Conservation (phyloP, 2,329 filamentous ascomycete genomes). For the Fusarium oxysporum region DNA sequence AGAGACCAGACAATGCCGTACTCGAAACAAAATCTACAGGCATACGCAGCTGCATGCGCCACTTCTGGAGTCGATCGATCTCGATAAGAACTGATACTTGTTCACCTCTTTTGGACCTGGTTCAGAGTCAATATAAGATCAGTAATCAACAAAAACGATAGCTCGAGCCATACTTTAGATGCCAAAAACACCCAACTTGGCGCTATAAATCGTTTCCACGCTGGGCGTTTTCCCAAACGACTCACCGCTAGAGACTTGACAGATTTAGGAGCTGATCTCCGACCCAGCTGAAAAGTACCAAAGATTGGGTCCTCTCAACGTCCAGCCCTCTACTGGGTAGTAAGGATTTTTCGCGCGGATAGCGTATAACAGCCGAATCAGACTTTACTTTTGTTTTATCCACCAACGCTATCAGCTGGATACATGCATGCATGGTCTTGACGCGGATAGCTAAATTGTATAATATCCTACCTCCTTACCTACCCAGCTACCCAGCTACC, state of each 20-base stretch:
- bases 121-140: not conserved
- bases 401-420: slow-evolving; percentile 18
- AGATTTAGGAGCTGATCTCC: slow-evolving; percentile 1
- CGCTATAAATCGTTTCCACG: not conserved
- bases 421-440: not conserved
- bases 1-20: not conserved
- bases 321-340: not conserved
- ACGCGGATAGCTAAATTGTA: not conserved
- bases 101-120: not conserved
- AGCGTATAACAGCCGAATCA: slow-evolving; percentile 21
- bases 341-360: not conserved
- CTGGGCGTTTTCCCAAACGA: not conserved
- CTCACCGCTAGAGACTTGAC: slow-evolving; percentile 33
- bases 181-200: not conserved
- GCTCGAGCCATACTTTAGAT: not conserved
- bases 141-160: not conserved
- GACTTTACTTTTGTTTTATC: slow-evolving; percentile 24
- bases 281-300: not conserved
- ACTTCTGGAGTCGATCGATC: slow-evolving; percentile 11
- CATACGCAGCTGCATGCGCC: slow-evolving; percentile 2
- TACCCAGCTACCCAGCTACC: not conserved
- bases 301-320: not conserved
- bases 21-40: not conserved
- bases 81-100: not conserved
- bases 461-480: not conserved